Conservation (phyloP, 352 stramenopile species). For the Globisporangium cystogenes region DNA sequence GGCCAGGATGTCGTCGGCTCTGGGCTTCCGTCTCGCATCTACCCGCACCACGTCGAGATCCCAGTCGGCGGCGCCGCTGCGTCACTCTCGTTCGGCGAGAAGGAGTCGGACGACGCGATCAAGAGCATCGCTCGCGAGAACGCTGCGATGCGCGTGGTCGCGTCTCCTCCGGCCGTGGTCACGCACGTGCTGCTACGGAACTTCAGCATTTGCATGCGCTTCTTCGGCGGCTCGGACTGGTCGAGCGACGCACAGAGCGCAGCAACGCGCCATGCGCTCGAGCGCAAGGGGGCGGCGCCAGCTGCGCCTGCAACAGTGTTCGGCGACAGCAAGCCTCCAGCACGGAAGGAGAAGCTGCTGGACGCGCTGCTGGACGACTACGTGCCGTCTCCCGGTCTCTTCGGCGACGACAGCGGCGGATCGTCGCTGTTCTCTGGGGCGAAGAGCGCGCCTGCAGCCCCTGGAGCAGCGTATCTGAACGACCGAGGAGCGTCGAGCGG, state of each 20-base stretch:
- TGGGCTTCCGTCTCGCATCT: slow-evolving; percentile 69
- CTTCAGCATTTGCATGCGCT: slow-evolving; percentile 85
- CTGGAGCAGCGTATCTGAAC: slow-evolving; percentile 24
- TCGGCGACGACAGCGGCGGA: slow-evolving; percentile 25
- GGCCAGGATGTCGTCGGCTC: slow-evolving; percentile 25
- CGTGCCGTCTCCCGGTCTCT: slow-evolving; percentile 60
- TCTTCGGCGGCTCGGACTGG: slow-evolving; percentile 86
- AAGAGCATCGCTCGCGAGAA: slow-evolving; percentile 66
- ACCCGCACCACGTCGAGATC: slow-evolving; percentile 85
- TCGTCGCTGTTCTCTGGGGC: slow-evolving; percentile 33
- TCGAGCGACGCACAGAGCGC: slow-evolving; percentile 44
- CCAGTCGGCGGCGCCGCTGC: slow-evolving; percentile 75
- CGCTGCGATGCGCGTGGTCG: slow-evolving; percentile 32
- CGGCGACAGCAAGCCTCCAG: slow-evolving; percentile 5
- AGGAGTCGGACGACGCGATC: slow-evolving; percentile 71
- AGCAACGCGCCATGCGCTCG: slow-evolving; percentile 18
- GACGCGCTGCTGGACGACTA: slow-evolving; percentile 82
- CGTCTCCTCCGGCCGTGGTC: slow-evolving; percentile 54
- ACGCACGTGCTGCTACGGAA: slow-evolving; percentile 81
- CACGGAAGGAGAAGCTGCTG: slow-evolving; percentile 69
- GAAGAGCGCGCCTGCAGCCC: slow-evolving; percentile 26
- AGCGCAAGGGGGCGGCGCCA: neutral
- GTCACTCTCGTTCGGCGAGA: slow-evolving; percentile 83
- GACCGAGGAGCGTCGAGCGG: slow-evolving; percentile 11
- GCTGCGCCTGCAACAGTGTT: neutral